A percentile compares a stretch with the other conserved stretches of the same genome.
Conservation (phyloP, 352 stramenopile species). For the Blastocystis sp. region DNA sequence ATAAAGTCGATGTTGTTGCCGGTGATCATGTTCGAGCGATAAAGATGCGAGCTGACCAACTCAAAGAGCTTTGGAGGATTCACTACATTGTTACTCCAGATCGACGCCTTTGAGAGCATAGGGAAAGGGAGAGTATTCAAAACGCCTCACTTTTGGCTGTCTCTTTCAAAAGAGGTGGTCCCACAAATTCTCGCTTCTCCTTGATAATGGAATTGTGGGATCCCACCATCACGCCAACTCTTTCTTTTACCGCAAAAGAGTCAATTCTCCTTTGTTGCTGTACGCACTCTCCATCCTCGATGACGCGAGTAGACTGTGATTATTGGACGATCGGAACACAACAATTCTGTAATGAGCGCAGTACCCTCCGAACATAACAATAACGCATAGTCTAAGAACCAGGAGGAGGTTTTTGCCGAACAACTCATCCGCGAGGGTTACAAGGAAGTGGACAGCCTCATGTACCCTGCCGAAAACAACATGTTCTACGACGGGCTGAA, state of each 20-base stretch:
- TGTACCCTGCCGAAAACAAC: conserved; percentile 51
- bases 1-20: conserved; percentile 42
- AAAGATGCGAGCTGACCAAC: conserved; percentile 8
- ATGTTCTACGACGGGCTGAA: conserved; percentile 50
- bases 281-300: too few relatives aligned
- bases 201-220: too few relatives aligned
- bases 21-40: conserved; percentile 27
- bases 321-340: too few relatives aligned
- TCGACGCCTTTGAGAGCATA: conserved; percentile 47
- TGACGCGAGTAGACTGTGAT: too few relatives aligned
- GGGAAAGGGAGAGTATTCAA: not conserved
- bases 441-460: not conserved
- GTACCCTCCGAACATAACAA: too few relatives aligned
- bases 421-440: not conserved
- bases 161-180: too few relatives aligned
- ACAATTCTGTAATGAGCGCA: too few relatives aligned
- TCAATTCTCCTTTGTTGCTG: too few relatives aligned
- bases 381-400: conserved; percentile 8
- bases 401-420: conserved; percentile 22
- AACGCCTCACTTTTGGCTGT: too few relatives aligned
- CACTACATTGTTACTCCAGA: conserved; percentile 42
- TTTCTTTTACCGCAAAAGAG: too few relatives aligned
- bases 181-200: too few relatives aligned
- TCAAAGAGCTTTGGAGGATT: conserved; percentile 42
- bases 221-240: too few relatives aligned